A percentile compares a stretch with the other conserved stretches of the same genome.
Conservation (phyloP, 257 asterid species). For the Verbascum thapsus region DNA sequence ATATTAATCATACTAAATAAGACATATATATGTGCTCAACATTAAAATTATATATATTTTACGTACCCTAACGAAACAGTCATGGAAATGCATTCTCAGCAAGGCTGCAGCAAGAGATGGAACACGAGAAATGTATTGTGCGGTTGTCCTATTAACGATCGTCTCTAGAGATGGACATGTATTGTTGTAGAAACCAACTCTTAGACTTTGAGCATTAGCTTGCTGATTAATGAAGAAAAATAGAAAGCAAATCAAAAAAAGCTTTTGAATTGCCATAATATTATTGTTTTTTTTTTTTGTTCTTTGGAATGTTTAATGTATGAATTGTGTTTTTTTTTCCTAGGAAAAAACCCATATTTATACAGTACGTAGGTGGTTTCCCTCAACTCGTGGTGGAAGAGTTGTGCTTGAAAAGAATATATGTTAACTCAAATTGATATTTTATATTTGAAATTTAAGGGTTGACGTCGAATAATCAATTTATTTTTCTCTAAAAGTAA, state of each 20-base stretch:
- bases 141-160: conserved; percentile 39
- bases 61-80: conserved; percentile 65
- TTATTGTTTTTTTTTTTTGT: too few relatives aligned
- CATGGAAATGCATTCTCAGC: conserved; percentile 71
- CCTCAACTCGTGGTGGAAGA: neutral
- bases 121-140: conserved; percentile 33
- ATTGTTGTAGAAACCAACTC: conserved; percentile 34
- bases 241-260: conserved; percentile 25
- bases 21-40: too few relatives aligned
- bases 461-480: conserved; percentile 19
- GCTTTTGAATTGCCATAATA: conserved; percentile 39
- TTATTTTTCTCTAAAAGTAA: neutral
- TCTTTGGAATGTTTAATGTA: conserved; percentile 12
- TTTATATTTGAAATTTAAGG: neutral
- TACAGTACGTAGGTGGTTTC: conserved; percentile 16
- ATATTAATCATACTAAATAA: too few relatives aligned
- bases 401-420: conserved; percentile 4
- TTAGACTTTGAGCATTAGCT: conserved; percentile 40
- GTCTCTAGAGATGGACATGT: conserved; percentile 48
- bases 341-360: conserved; percentile 10
- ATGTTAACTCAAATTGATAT: neutral
- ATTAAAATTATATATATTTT: too few relatives aligned
- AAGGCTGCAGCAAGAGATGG: conserved; percentile 62
- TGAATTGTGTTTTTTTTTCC: conserved; percentile 10
- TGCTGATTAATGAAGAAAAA: conserved; percentile 10